Base-by-base conservation (phyloP, 495 filamentous ascomycete species). In the Cercophora samala region DNA sequence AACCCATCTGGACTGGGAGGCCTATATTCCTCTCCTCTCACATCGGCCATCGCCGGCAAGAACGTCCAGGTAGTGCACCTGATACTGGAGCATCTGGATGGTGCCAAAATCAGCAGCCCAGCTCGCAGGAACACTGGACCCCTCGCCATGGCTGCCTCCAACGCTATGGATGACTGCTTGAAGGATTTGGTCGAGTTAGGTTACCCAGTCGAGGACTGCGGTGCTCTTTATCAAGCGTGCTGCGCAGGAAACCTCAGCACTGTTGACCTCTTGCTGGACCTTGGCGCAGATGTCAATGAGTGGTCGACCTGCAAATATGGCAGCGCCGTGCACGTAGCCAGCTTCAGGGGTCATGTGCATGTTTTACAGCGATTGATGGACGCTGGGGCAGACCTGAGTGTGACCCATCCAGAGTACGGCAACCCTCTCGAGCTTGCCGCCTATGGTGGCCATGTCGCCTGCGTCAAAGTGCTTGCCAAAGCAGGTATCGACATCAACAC, bases 11-110 rank as follows among this genome's bases (percentile, higher is more conserved):
- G 66, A 8, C 60, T 32, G 17, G 66, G 66, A 5, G 66, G 66
- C 18, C 64, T 42, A 29, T 68, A 68, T 37, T 64, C 66, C n/a
- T 64, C 62, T 8, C 66, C 66, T 37, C 60, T 68, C 4, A 46
- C 64, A n/a, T 68, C 66, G 19, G 66, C 66, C 24, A 68, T 68
- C 19, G 63, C 64, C 5, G 53, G 66, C 15, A 46, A 46, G 15
- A 46, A 46, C 37, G 37, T 46, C 9, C 37, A 46, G 37, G 13
- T 46, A 11, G 37, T 46, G 5, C 37, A 17, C 5, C 37, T 46
- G 9, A 46, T 46, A 11, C 8, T 46, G 37, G 37, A 17, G 9
- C 37, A 46, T 46, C 37, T 46, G 6, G 11, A 46, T 18, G 37
- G 37, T 46, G 37, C 13, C 3, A 46, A 46, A 9, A 13, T 46